These are phyloP conservation scores for Paralagenidium karlingii DNA, from an alignment of 352 stramenopile species.

Conservation along the genomic window DNA sequence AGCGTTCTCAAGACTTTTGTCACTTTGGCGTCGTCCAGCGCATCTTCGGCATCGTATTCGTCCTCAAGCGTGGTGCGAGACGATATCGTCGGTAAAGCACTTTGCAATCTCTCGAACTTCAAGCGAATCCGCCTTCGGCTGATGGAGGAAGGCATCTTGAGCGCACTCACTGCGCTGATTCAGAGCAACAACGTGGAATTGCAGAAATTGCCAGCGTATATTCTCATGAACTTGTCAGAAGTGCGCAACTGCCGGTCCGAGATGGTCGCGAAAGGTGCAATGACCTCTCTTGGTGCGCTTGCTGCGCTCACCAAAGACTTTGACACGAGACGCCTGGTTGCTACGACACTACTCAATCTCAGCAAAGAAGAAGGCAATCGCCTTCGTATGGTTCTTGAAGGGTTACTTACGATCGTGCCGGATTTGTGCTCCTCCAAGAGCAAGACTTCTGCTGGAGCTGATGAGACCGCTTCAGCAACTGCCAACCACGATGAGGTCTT, in stretches of 20 bases:
- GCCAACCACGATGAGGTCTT: slow-evolving; percentile 10
- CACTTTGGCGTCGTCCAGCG: slow-evolving; percentile 33
- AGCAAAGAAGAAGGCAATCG: slow-evolving; percentile 56
- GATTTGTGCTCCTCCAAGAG: too few relatives aligned
- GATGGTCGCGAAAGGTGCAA: slow-evolving; percentile 57
- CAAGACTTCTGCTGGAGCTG: too few relatives aligned
- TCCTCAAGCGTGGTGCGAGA: neutral
- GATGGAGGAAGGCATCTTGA: slow-evolving; percentile 83
- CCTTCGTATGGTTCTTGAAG: slow-evolving; percentile 67
- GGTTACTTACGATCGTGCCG: slow-evolving; percentile 10
- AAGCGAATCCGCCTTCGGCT: slow-evolving; percentile 66
- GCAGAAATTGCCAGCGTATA: slow-evolving; percentile 49
- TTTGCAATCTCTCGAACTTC: slow-evolving; percentile 85
- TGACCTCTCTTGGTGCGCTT: slow-evolving; percentile 39
- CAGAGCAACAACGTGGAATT: slow-evolving; percentile 25
- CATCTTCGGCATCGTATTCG: slow-evolving; percentile 5
- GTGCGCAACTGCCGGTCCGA: slow-evolving; percentile 44
- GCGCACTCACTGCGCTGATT: slow-evolving; percentile 45
- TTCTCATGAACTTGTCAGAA: slow-evolving; percentile 59
- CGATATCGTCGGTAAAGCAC: slow-evolving; percentile 19
- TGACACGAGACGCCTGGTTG: slow-evolving; percentile 40
- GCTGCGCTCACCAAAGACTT: neutral
- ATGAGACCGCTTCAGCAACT: neutral
- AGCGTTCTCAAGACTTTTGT: slow-evolving; percentile 65
- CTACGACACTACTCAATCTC: slow-evolving; percentile 42